phyloP scores from a whole-genome alignment of 306 rosid species.

The Cajanus cajan region DNA sequence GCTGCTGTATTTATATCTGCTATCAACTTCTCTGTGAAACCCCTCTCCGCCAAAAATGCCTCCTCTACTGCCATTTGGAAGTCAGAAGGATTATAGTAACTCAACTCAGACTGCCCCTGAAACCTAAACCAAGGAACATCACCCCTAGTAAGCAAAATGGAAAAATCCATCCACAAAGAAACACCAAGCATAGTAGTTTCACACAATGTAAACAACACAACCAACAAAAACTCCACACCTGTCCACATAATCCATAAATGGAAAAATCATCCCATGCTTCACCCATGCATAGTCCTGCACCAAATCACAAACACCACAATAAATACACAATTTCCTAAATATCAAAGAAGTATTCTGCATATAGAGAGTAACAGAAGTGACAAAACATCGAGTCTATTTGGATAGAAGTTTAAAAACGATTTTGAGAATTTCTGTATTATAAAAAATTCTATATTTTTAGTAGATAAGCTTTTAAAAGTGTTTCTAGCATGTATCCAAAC shows the following conservation, averaged over 20 bases:
- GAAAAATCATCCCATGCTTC: slow-evolving; percentile 83
- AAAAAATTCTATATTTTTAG: no score
- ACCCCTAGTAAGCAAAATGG: slow-evolving; percentile 29
- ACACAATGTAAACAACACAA: slow-evolving; percentile 7
- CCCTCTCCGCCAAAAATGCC: slow-evolving; percentile 92
- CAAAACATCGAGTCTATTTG: no score
- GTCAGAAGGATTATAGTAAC: slow-evolving; percentile 56
- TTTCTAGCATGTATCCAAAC: no score
- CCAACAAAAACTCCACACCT: slow-evolving; percentile 57
- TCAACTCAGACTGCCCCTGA: slow-evolving; percentile 76
- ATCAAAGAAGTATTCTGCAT: slow-evolving; percentile 15
- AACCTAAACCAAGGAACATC: slow-evolving; percentile 59
- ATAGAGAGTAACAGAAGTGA: slow-evolving; percentile 28
- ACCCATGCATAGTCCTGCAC: slow-evolving; percentile 99
- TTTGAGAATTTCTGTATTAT: no score
- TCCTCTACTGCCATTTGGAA: slow-evolving; percentile 93
- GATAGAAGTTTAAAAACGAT: no score
- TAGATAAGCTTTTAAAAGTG: no score
- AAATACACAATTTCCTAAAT: slow-evolving; percentile 30
- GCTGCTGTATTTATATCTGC: slow-evolving; percentile 94
- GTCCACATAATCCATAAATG: slow-evolving; percentile 77
- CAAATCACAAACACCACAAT: slow-evolving; percentile 40
- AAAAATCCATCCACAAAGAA: slow-evolving; percentile 17
- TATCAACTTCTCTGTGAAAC: slow-evolving; percentile 85
- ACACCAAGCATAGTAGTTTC: slow-evolving; percentile 5